These are phyloP conservation scores for Spathaspora gorwiae DNA, from an alignment of 805 yeast species.

Conservation along the genomic window DNA sequence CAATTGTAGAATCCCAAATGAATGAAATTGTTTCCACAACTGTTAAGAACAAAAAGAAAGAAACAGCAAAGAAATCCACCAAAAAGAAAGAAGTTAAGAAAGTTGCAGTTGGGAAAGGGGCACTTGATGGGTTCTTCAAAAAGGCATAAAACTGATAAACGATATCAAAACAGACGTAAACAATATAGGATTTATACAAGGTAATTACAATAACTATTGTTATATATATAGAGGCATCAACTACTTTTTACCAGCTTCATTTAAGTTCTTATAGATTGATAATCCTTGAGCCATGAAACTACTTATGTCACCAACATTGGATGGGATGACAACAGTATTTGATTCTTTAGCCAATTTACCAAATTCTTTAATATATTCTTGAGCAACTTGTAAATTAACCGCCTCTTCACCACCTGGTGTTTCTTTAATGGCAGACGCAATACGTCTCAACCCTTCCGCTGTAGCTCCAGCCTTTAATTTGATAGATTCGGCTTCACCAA, in stretches of 20 bases:
- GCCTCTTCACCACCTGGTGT: constrained; percentile 75
- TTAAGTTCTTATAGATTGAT: constrained; percentile 60
- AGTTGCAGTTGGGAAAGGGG: constrained; percentile 59
- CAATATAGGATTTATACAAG: neutral
- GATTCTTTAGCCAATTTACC: constrained; percentile 78
- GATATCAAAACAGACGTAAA: neutral
- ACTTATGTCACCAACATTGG: constrained; percentile 70
- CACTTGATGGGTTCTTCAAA: constrained; percentile 64
- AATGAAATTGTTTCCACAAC: constrained; percentile 15
- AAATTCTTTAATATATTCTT: constrained; percentile 77
- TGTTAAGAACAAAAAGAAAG: constrained; percentile 19
- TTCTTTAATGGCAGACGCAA: constrained; percentile 63
- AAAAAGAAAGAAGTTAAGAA: constrained; percentile 28
- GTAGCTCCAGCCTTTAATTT: constrained; percentile 65
- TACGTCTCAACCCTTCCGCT: constrained; percentile 59
- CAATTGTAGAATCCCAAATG: constrained; percentile 24
- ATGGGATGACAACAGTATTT: constrained; percentile 73
- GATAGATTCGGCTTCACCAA: constrained; percentile 70
- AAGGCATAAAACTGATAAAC: constrained; percentile 2
- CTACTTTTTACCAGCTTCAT: constrained; percentile 14
- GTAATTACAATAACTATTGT: neutral
- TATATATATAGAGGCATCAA: neutral
- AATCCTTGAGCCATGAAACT: constrained; percentile 72
- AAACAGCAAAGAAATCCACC: constrained; percentile 14
- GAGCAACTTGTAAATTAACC: constrained; percentile 75